These are phyloP conservation scores for Agaricus bisporus DNA, from an alignment of 768 basidiomycete genomes.

Conservation along the genomic window DNA sequence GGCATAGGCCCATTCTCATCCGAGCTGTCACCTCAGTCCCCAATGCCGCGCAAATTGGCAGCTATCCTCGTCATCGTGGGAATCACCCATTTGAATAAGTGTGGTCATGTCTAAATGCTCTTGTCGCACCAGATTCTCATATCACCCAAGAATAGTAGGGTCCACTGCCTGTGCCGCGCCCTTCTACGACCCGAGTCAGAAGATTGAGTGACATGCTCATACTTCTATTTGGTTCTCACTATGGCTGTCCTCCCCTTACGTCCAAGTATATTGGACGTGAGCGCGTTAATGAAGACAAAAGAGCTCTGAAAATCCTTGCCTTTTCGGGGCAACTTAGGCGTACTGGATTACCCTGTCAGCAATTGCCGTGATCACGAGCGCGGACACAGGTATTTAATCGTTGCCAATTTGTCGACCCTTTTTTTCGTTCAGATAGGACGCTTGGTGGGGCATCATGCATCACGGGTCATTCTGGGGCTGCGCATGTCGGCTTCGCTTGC, in stretches of 20 bases:
- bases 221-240: background rate
- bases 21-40: background rate
- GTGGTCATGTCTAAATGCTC: background rate
- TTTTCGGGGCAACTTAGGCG: background rate
- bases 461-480: background rate
- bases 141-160: too few species aligned
- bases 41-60: background rate
- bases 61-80: background rate
- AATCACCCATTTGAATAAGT: background rate
- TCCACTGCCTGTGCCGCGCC: background rate
- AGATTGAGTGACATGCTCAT: constrained; percentile 1
- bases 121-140: background rate
- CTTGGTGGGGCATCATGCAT: background rate
- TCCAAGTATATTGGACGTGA: background rate
- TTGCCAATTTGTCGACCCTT: background rate
- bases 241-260: background rate
- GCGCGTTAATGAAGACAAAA: background rate
- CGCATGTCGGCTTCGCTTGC: background rate
- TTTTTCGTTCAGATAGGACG: background rate
- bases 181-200: background rate
- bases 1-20: background rate
- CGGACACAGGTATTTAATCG: background rate
- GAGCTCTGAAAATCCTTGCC: background rate
- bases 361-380: constrained; percentile 2
- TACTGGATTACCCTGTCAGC: background rate